phyloP scores from a whole-genome alignment of 202 grass and related monocot species.

The Digitaria exilis region DNA sequence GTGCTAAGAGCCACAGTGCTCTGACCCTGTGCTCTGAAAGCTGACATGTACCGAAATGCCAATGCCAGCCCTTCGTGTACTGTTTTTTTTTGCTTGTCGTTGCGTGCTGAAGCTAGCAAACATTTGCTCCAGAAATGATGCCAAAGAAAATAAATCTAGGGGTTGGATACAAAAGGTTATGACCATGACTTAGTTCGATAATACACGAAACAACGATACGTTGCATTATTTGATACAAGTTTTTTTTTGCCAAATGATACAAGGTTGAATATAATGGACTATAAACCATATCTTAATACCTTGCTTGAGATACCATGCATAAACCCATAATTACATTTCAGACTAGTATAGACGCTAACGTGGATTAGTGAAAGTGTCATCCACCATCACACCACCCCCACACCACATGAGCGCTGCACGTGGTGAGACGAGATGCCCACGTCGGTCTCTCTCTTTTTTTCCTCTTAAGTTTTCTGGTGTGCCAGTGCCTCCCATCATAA shows the following conservation, averaged over 20 bases:
- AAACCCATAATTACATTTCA: not conserved
- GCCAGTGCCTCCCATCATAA: not conserved
- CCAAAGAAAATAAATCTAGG: no score
- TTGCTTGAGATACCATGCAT: not conserved
- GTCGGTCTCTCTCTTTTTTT: not conserved
- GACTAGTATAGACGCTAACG: not conserved
- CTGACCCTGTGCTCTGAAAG: not conserved
- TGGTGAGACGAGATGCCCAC: conserved; percentile 20
- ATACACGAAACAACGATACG: no score
- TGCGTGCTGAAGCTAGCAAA: no score
- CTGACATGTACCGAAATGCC: not conserved
- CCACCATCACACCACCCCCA: no score
- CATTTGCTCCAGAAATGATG: no score
- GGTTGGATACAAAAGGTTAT: no score
- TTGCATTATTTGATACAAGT: no score
- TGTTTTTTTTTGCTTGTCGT: no score
- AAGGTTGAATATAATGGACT: not conserved
- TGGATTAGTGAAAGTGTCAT: conserved; percentile 20
- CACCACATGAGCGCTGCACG: not conserved
- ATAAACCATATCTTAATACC: not conserved
- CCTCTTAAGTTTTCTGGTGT: not conserved
- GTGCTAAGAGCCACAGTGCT: no score
- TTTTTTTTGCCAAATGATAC: no score
- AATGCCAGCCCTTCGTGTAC: not conserved
- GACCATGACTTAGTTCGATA: no score